Evolutionary conservation across 805 yeast genomes (phyloP).

Genomic region (Isabelozyma gotoi): DNA sequence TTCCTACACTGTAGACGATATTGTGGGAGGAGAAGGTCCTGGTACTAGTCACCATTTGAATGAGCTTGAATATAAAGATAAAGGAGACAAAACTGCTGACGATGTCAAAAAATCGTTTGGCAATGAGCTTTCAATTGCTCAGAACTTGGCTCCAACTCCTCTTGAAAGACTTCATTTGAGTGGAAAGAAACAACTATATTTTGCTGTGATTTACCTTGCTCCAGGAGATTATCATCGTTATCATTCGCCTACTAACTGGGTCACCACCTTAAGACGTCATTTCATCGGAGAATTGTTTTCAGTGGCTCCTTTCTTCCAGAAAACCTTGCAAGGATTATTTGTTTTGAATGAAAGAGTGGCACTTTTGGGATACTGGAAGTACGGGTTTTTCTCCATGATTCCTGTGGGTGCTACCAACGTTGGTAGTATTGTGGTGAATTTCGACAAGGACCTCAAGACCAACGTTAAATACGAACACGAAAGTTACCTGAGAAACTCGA

Average conservation of each 20-base stretch:
- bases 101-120: slow-evolving; percentile 30
- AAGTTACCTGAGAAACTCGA: slow-evolving; percentile 23
- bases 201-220: slow-evolving; percentile 90
- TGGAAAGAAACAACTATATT: slow-evolving; percentile 62
- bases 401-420: slow-evolving; percentile 99
- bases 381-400: slow-evolving; percentile 97
- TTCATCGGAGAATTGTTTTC: slow-evolving; percentile 94
- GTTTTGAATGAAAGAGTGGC: slow-evolving; percentile 95
- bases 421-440: slow-evolving; percentile 88
- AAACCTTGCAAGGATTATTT: slow-evolving; percentile 79
- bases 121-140: slow-evolving; percentile 39
- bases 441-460: slow-evolving; percentile 86
- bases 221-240: slow-evolving; percentile 98
- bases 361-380: slow-evolving; percentile 89
- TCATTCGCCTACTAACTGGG: slow-evolving; percentile 97
- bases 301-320: slow-evolving; percentile 96
- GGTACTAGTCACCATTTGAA: slow-evolving; percentile 43
- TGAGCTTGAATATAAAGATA: slow-evolving; percentile 51
- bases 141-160: slow-evolving; percentile 37
- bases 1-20: slow-evolving; percentile 65
- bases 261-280: slow-evolving; percentile 87
- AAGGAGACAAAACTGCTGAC: slow-evolving; percentile 63
- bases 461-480: slow-evolving; percentile 66
- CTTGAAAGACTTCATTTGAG: slow-evolving; percentile 27
- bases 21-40: slow-evolving; percentile 55